Evolutionary conservation across 768 basidiomycete genomes (phyloP).

Genomic region (Boletus rex-veris): DNA sequence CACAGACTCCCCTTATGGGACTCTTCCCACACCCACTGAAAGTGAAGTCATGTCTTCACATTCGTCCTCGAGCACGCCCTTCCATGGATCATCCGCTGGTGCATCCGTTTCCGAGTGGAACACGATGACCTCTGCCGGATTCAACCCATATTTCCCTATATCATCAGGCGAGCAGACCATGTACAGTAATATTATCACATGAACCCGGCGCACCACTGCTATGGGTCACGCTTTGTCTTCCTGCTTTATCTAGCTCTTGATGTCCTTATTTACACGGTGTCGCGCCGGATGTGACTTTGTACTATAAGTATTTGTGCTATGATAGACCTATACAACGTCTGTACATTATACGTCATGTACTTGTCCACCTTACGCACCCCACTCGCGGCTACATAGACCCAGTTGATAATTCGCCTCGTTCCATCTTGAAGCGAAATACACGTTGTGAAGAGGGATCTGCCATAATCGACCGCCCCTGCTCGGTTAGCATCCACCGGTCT

Average conservation of each 20-base stretch:
- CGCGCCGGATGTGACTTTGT: conserved; percentile 33
- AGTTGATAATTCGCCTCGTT: conserved; percentile 12
- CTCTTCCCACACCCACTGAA: conserved; percentile 55
- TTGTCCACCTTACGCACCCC: conserved; percentile 16
- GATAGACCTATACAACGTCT: conserved; percentile 24
- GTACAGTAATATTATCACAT: conserved; percentile 57
- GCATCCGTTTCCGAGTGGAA: conserved; percentile 60
- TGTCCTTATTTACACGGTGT: conserved; percentile 25
- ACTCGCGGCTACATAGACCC: conserved; percentile 18
- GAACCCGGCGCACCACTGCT: conserved; percentile 19
- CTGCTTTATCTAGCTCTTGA: conserved; percentile 10
- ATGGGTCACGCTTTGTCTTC: not conserved
- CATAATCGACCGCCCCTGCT: conserved; percentile 37
- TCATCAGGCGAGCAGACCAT: conserved; percentile 51
- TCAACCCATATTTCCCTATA: conserved; percentile 69
- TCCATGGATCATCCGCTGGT: conserved; percentile 43
- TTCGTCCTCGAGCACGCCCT: conserved; percentile 40
- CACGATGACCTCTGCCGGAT: conserved; percentile 49
- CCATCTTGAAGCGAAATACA: conserved; percentile 46
- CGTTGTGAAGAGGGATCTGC: conserved; percentile 45
- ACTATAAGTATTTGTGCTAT: conserved; percentile 24
- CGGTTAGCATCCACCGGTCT: conserved; percentile 55
- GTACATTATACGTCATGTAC: conserved; percentile 36
- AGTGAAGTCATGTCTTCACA: conserved; percentile 54
- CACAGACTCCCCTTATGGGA: conserved; percentile 50